Evolutionary conservation across 2,329 filamentous ascomycete genomes (phyloP).

Genomic region (Fusarium fracticaudum): DNA sequence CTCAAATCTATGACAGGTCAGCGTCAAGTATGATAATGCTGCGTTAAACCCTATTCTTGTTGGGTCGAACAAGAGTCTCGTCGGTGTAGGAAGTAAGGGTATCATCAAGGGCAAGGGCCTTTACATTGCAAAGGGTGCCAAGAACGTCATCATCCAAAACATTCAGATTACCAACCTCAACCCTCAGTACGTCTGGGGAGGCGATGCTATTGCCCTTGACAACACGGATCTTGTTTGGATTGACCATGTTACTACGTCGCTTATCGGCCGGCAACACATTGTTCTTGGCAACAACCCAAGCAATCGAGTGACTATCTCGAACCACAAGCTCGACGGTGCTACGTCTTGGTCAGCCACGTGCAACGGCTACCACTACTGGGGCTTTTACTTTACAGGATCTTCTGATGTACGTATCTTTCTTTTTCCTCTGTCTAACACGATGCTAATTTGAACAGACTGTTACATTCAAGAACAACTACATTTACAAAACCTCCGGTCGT

Average conservation of each 20-base stretch:
- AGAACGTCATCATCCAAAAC: conserved; percentile 70
- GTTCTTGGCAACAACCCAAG: background rate
- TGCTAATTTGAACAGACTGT: background rate
- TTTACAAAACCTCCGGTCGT: conserved; percentile 39
- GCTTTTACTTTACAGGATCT: conserved; percentile 65
- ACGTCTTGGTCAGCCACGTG: conserved; percentile 54
- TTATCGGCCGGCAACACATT: conserved; percentile 1
- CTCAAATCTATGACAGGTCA: conserved; percentile 34
- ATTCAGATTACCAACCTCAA: conserved; percentile 65
- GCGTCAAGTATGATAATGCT: conserved; percentile 61
- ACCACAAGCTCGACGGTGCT: background rate
- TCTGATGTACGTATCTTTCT: background rate
- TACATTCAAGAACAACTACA: conserved; percentile 68
- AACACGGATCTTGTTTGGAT: conserved; percentile 10
- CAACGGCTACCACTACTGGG: conserved; percentile 68
- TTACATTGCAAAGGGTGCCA: conserved; percentile 31
- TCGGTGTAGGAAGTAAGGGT: conserved; percentile 62
- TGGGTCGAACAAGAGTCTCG: conserved; percentile 66
- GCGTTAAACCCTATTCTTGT: conserved; percentile 61
- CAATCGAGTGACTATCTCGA: background rate
- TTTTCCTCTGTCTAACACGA: too few relatives aligned
- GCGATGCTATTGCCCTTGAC: conserved; percentile 63
- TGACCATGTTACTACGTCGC: background rate
- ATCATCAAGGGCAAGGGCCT: conserved; percentile 66
- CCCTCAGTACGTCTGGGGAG: conserved; percentile 68